Percentiles rank a stretch among this genome's conserved stretches.
Evolutionary conservation across 108 stramenopile species (phyloP).

Genomic region (Parietichytrium sp.): DNA sequence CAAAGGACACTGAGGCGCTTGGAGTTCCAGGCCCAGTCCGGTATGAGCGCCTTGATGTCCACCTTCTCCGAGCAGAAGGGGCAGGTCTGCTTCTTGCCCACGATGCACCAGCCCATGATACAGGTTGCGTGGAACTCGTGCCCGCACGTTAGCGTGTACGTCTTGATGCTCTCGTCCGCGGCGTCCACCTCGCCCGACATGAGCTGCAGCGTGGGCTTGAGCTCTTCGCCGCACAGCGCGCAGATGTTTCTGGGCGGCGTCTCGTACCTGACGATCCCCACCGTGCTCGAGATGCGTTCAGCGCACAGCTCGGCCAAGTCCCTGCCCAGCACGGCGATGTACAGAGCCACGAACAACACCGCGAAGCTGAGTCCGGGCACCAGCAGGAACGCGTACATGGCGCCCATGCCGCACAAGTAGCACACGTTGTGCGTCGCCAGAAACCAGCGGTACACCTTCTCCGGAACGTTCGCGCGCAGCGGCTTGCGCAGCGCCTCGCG

Average conservation of each 20-base stretch:
- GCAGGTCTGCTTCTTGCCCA: conserved; percentile 26
- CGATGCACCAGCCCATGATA: not conserved
- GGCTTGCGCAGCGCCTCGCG: not conserved
- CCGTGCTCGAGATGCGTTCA: not conserved
- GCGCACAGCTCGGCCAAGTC: conserved; percentile 13
- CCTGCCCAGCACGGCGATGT: conserved; percentile 20
- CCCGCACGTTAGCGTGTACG: not conserved
- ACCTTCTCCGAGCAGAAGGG: conserved; percentile 22
- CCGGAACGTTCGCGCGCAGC: not conserved
- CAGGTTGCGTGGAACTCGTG: conserved; percentile 29
- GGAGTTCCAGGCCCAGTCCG: conserved; percentile 20
- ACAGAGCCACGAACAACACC: conserved; percentile 34
- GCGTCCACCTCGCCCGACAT: not conserved
- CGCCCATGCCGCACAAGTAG: not conserved
- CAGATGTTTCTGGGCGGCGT: conserved; percentile 7
- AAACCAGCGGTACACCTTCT: conserved; percentile 36
- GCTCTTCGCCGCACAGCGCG: conserved; percentile 8
- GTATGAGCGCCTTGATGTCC: conserved; percentile 10
- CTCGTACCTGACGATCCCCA: not conserved
- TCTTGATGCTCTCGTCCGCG: not conserved
- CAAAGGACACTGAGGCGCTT: not conserved
- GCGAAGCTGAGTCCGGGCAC: conserved; percentile 4
- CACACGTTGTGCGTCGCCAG: not conserved
- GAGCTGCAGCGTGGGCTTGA: conserved; percentile 1
- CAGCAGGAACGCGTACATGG: conserved; percentile 3